Base-by-base conservation (phyloP, 768 basidiomycete species). In the Filobasidium floriforme region DNA sequence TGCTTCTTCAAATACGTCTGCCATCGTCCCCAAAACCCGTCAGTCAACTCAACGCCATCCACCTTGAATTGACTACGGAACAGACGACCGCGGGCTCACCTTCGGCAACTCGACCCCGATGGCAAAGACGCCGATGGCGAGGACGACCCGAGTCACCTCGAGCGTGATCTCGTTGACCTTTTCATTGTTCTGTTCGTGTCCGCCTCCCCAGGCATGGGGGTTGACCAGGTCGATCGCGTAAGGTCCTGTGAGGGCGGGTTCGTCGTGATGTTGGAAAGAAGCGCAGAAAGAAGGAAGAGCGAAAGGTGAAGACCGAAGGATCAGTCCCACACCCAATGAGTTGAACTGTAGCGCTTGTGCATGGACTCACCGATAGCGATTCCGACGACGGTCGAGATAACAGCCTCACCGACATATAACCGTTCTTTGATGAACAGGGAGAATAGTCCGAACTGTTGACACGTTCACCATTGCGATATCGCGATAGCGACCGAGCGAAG, bases 41-140 rank as follows among this genome's bases (percentile, higher is more conserved):
- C 18, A 51, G 49, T 51, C 3, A n/a, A n/a, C n/a, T n/a, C 1
- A 19, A 41, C 10, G 14, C 32, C 3, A 37, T 37, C 32, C 32
- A 37, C 32, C 32, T 3, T 4, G 32, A 37, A n/a, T n/a, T n/a
- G n/a, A n/a, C n/a, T n/a, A n/a, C n/a, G n/a, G n/a, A n/a, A n/a
- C n/a, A n/a, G n/a, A n/a, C n/a, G n/a, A n/a, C n/a, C n/a, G n/a
- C n/a, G n/a, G 32, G 67, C 78, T 61, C 44, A 79, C 79, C 70
- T 79, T 78, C n/a, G 96, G 96, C 75, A 98, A 82, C 76, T 99
- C 96, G 26, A 98, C 96, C 18, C 96, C 96, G 62, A 99, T 90
- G 9, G 94, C 94, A 76, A 99, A 99, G 0, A 99, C 94, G 22
- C 92, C 92, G 62, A 98, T 89, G 18, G 94, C 96, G 40, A 99